Conservation (phyloP, 352 stramenopile genomes). For the Aphanomyces stellatus region DNA sequence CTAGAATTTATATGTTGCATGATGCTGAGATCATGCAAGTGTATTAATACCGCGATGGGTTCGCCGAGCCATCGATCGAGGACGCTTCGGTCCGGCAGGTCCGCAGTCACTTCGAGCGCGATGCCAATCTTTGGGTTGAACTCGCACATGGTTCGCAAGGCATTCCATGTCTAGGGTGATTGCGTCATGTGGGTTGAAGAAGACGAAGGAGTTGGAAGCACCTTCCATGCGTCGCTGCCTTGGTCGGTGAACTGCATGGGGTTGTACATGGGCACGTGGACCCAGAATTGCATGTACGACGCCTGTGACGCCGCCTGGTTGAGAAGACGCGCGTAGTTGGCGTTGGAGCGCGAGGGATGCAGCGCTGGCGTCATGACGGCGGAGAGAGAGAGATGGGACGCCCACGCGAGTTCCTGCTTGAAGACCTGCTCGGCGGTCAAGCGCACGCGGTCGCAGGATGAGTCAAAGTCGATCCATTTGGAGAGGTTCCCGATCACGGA, state of each 20-base stretch:
- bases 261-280: conserved; percentile 65
- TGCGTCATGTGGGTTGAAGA: conserved; percentile 20
- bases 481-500: conserved; percentile 73
- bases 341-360: conserved; percentile 42
- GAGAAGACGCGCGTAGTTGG: conserved; percentile 81
- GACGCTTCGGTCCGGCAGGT: conserved; percentile 52
- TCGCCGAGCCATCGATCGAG: conserved; percentile 83
- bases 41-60: conserved; percentile 50
- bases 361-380: conserved; percentile 81
- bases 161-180: conserved; percentile 61
- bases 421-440: conserved; percentile 64
- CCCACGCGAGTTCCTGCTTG: conserved; percentile 93
- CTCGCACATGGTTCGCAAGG: conserved; percentile 72
- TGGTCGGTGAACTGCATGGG: conserved; percentile 26
- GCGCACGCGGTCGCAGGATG: conserved; percentile 29
- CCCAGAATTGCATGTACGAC: conserved; percentile 84
- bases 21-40: not conserved
- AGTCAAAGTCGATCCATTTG: conserved; percentile 72
- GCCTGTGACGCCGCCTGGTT: conserved; percentile 65
- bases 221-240: conserved; percentile 36
- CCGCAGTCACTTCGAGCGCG: conserved; percentile 76
- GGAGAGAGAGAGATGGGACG: conserved; percentile 91
- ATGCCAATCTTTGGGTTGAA: conserved; percentile 75
- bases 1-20: conserved; percentile 17
- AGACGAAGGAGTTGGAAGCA: not conserved